These are phyloP conservation scores for Lentinus brumalis DNA, from an alignment of 768 basidiomycete genomes.

Conservation along the genomic window DNA sequence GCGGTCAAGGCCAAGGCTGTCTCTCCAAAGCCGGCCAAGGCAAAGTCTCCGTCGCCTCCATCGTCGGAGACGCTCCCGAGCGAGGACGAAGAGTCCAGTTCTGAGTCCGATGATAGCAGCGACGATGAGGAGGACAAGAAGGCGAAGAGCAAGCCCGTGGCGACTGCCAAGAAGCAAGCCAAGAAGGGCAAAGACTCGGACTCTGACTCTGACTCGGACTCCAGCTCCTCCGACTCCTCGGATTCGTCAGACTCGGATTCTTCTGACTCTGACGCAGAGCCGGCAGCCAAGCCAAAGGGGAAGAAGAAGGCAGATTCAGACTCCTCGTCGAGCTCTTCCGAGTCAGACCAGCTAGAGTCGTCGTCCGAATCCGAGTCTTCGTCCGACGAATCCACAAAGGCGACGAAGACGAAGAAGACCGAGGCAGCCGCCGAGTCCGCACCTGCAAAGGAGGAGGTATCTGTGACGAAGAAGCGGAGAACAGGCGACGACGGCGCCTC, in stretches of 20 bases:
- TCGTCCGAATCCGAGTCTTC: constrained; percentile 24
- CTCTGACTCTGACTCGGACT: constrained; percentile 18
- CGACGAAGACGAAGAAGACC: constrained; percentile 22
- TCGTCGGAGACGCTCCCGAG: constrained; percentile 16
- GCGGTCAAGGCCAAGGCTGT: not conserved
- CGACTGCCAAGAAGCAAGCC: not conserved
- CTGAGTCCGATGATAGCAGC: not conserved
- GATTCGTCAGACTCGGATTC: not conserved
- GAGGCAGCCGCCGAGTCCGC: constrained; percentile 22
- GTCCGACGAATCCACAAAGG: not conserved
- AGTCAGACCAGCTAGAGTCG: not conserved
- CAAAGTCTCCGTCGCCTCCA: constrained; percentile 11
- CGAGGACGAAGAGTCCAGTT: not conserved
- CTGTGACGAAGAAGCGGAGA: constrained; percentile 62
- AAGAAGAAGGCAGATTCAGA: not conserved
- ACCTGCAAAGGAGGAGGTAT: constrained; percentile 24
- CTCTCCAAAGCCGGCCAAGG: not conserved
- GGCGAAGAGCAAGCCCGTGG: not conserved
- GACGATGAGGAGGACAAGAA: not conserved
- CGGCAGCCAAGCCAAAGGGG: constrained; percentile 1
- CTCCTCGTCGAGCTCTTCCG: not conserved
- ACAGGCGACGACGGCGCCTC: constrained; percentile 53
- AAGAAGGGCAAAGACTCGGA: constrained; percentile 1
- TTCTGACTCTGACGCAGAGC: not conserved
- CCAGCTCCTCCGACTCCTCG: constrained; percentile 10